phyloP scores from a whole-genome alignment of 2,329 filamentous ascomycete genomes.

The Aquanectria penicillioides region DNA sequence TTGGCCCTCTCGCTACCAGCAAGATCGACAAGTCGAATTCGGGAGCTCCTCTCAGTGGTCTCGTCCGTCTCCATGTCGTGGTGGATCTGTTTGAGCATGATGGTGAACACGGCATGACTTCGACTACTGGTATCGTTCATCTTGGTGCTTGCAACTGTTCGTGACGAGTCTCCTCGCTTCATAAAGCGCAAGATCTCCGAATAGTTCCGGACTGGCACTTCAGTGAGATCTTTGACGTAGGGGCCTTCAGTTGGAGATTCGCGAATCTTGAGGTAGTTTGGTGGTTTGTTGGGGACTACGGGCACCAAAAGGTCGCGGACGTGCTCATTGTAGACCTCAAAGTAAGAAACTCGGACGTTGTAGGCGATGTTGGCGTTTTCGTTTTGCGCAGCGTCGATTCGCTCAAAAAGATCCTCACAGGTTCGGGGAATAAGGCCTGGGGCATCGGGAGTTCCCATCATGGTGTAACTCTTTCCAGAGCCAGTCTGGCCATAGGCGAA shows the following conservation, averaged over 20 bases:
- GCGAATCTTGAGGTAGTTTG: constrained; percentile 95
- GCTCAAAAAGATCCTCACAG: constrained; percentile 94
- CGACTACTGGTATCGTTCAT: constrained; percentile 99
- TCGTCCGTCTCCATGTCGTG: constrained; percentile 98
- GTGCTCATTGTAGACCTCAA: constrained; percentile 99
- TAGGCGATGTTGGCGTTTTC: constrained; percentile 94
- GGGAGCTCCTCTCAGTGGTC: constrained; percentile 92
- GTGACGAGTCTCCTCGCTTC: constrained; percentile 86
- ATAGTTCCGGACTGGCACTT: constrained; percentile 89
- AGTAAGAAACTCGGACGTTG: constrained; percentile 97
- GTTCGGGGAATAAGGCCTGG: constrained; percentile 94
- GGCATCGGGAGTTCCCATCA: constrained; percentile 89
- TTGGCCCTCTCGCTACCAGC: constrained; percentile 96
- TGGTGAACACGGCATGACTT: constrained; percentile 97
- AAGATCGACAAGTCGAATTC: constrained; percentile 93
- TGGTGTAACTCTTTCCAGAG: constrained; percentile 97
- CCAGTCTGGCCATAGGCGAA: constrained; percentile 99
- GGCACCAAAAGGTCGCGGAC: constrained; percentile 92
- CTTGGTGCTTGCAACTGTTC: constrained; percentile 92
- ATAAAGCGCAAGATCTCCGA: constrained; percentile 90
- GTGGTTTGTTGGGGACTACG: constrained; percentile 73
- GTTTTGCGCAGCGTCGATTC: constrained; percentile 80
- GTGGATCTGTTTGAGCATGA: constrained; percentile 97
- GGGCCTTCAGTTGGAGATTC: constrained; percentile 95
- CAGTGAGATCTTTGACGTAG: constrained; percentile 95